These are phyloP conservation scores for Lanzia echinophila DNA, from an alignment of 2,329 filamentous ascomycete species.

Conservation along the genomic window DNA sequence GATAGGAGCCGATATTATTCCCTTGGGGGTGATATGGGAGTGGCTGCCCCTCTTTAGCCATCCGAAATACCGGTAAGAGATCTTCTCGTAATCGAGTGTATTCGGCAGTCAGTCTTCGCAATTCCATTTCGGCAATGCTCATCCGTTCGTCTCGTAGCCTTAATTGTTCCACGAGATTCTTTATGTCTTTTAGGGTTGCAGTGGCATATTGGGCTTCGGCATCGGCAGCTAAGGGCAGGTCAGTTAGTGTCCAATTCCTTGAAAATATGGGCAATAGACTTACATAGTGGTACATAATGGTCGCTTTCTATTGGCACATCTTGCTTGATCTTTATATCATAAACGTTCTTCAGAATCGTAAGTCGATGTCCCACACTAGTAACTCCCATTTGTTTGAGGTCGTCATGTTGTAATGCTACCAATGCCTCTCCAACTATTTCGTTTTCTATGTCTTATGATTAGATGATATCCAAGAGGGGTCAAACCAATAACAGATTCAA, in stretches of 20 bases:
- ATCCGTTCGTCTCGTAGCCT: conserved; percentile 87
- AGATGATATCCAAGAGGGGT: background rate
- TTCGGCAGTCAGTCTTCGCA: conserved; percentile 79
- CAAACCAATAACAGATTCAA: background rate
- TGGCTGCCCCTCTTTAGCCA: conserved; percentile 88
- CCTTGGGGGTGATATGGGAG: conserved; percentile 49
- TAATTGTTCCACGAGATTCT: conserved; percentile 82
- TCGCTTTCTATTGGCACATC: conserved; percentile 87
- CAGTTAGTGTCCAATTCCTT: conserved; percentile 14
- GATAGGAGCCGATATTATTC: conserved; percentile 34
- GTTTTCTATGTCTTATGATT: conserved; percentile 59
- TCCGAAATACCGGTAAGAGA: conserved; percentile 79
- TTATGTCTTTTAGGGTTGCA: conserved; percentile 89
- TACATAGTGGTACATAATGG: conserved; percentile 90
- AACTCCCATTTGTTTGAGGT: conserved; percentile 92
- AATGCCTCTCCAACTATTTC: conserved; percentile 90
- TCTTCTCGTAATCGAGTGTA: conserved; percentile 86
- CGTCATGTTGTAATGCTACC: conserved; percentile 81
- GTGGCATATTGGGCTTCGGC: conserved; percentile 77
- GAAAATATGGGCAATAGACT: conserved; percentile 32
- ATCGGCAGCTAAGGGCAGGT: conserved; percentile 64
- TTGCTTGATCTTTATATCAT: conserved; percentile 92
- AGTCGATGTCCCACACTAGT: conserved; percentile 87
- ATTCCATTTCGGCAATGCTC: conserved; percentile 71
- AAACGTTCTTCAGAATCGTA: conserved; percentile 91